Evolutionary conservation across 2,329 filamentous ascomycete genomes (phyloP).

Genomic region (Arthroderma sp.): DNA sequence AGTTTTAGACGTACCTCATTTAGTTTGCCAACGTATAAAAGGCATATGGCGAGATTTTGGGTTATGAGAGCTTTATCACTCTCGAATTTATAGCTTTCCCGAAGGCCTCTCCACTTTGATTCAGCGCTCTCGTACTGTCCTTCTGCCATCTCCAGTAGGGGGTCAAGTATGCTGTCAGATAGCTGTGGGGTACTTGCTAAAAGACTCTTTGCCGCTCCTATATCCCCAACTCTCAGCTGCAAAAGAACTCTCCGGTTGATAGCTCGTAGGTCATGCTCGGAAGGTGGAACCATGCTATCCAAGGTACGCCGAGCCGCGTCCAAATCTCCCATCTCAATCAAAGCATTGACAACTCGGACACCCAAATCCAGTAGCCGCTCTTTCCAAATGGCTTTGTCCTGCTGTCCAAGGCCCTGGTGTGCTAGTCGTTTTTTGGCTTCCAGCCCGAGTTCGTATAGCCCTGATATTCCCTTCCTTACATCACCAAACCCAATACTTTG

Average conservation of each 20-base stretch:
- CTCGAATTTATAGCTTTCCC: constrained; percentile 31
- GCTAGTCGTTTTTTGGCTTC: constrained; percentile 56
- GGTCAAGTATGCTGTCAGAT: constrained; percentile 29
- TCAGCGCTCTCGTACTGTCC: constrained; percentile 56
- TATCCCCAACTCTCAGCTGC: constrained; percentile 66
- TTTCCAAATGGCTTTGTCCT: constrained; percentile 55
- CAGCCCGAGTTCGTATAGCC: constrained; percentile 73
- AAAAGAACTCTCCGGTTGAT: constrained; percentile 46
- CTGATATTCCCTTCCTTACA: constrained; percentile 69
- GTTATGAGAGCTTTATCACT: constrained; percentile 54
- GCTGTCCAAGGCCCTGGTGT: constrained; percentile 38
- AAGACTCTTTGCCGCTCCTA: constrained; percentile 50
- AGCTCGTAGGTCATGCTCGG: constrained; percentile 20
- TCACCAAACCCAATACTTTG: constrained; percentile 81
- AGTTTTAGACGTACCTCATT: constrained; percentile 42
- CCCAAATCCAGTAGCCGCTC: constrained; percentile 62
- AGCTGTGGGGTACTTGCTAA: constrained; percentile 23
- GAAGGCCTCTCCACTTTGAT: constrained; percentile 44
- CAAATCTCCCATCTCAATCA: constrained; percentile 63
- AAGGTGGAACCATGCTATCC: constrained; percentile 36
- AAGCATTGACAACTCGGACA: constrained; percentile 42
- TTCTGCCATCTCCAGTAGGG: constrained; percentile 66
- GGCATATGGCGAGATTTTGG: constrained; percentile 72
- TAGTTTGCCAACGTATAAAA: constrained; percentile 69
- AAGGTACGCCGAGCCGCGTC: constrained; percentile 67